phyloP scores from a whole-genome alignment of 495 filamentous ascomycete species.

The Ascodesmis nigricans region DNA sequence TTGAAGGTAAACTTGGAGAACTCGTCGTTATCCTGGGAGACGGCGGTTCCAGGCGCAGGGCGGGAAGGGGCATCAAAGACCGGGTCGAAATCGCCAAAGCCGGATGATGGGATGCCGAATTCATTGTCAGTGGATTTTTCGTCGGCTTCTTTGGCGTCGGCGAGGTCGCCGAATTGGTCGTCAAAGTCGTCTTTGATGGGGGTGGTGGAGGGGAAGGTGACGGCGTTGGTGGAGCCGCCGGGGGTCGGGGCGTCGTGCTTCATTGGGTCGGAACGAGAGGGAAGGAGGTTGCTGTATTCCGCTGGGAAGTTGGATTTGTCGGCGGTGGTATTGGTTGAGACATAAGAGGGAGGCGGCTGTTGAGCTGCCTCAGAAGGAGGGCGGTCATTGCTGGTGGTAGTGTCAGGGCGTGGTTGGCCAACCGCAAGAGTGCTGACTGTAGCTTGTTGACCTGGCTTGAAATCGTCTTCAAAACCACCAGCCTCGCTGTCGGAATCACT shows the following conservation, averaged over 20 bases:
- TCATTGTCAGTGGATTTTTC: constrained; percentile 49
- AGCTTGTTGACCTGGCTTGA: constrained; percentile 29
- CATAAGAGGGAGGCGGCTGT: constrained; percentile 43
- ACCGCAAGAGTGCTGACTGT: too few relatives aligned
- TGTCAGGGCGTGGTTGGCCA: too few relatives aligned
- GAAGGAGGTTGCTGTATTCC: constrained; percentile 42
- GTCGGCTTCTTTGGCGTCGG: constrained; percentile 77
- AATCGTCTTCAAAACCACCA: constrained; percentile 84
- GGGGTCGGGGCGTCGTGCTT: constrained; percentile 17
- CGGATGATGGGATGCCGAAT: constrained; percentile 38
- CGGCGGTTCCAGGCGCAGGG: constrained; percentile 22
- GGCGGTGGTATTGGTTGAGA: constrained; percentile 23
- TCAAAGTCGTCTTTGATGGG: constrained; percentile 45
- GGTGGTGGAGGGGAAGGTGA: constrained; percentile 23
- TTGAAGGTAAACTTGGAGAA: constrained; percentile 25
- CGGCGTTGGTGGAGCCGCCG: constrained; percentile 15
- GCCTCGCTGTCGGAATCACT: constrained; percentile 64
- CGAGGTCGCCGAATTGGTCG: constrained; percentile 59
- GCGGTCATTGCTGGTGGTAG: constrained; percentile 9
- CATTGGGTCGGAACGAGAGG: constrained; percentile 40
- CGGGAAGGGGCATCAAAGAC: constrained; percentile 34
- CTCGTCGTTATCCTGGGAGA: constrained; percentile 30
- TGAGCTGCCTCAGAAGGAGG: constrained; percentile 37
- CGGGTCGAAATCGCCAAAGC: constrained; percentile 41
- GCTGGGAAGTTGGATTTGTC: constrained; percentile 31